Evolutionary conservation across 805 yeast genomes (phyloP), one percentile per base, ranked within the genome.

Genomic region (Wickerhamomyces xylosicus): DNA sequence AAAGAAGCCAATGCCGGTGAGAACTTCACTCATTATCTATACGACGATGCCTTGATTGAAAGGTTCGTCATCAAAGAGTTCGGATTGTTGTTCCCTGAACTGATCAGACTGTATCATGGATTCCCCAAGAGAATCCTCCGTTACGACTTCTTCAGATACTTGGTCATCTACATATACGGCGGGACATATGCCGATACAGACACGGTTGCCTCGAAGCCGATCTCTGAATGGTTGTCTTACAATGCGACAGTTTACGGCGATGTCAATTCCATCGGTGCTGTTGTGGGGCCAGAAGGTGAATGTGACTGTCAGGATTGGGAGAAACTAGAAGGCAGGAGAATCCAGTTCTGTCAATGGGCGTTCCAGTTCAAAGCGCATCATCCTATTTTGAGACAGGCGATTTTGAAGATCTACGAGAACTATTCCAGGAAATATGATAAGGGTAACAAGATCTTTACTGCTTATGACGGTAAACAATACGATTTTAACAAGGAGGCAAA

Each of bases 181-280:
- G 82, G 82, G 17, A 64, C 72, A 16, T 75, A 75, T 50, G 71
- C 79, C 2, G 81, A 75, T 50, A 71, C 75, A 33, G 82, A 75
- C 52, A 74, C 80, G 2, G 63, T 61, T 39, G 70, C 77, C 19
- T 62, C 70, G 40, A 74, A 68, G 41, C 77, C 78, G 2, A 63
- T 72, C 32, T 74, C 28, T 72, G 69, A 72, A 39, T 75, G 82
- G 82, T 65, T 74, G 34, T 76, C 77, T 15, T 47, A 46, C 25
- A 38, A 46, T 21, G 46, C 41, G 4, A 41, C 39, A 8, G 31
- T 47, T 4, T 41, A 28, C 19, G 42, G 34, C 14, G 19, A 43
- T 9, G 42, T 37, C 3, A 47, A 72, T 16, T 51, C 64, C 19
- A 63, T 74, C 39, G 81, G 81, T 0, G 63, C 71, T 56, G 72